Percentiles rank a stretch among this genome's conserved stretches.
Conservation (phyloP, 805 yeast species). For the Hanseniaspora lindneri region DNA sequence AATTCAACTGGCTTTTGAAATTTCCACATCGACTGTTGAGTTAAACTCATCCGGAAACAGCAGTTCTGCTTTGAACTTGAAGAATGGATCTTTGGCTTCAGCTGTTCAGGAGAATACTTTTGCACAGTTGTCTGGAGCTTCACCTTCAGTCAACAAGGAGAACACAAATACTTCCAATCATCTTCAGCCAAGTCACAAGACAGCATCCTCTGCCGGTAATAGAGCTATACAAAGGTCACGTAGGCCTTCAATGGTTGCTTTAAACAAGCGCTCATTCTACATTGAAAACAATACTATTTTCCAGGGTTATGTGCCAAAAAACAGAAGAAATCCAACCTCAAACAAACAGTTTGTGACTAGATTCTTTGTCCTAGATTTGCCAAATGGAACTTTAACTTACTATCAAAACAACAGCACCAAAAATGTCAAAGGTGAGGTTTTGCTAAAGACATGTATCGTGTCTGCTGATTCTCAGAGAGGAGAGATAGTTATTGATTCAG, state of each 20-base stretch:
- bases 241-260: constrained; percentile 17
- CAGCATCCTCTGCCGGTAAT: constrained; percentile 16
- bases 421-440: constrained; percentile 83
- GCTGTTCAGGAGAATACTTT: not conserved
- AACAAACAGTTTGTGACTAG: constrained; percentile 79
- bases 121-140: not conserved
- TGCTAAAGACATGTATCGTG: constrained; percentile 67
- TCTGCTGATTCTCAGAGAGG: constrained; percentile 58
- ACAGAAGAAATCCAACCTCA: constrained; percentile 53
- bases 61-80: not conserved
- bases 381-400: constrained; percentile 73
- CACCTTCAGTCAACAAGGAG: not conserved
- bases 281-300: constrained; percentile 58
- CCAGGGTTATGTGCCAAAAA: constrained; percentile 69
- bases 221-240: constrained; percentile 18
- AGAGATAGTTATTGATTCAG: constrained; percentile 78
- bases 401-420: constrained; percentile 58
- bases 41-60: not conserved
- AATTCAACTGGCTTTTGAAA: constrained; percentile 1
- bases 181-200: not conserved
- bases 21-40: constrained; percentile 1
- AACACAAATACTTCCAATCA: not conserved
- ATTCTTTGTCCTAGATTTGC: constrained; percentile 70
- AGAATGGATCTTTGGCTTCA: not conserved
- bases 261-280: constrained; percentile 22